Conservation (phyloP, 2,329 filamentous ascomycete species). For the Capronia americana region DNA sequence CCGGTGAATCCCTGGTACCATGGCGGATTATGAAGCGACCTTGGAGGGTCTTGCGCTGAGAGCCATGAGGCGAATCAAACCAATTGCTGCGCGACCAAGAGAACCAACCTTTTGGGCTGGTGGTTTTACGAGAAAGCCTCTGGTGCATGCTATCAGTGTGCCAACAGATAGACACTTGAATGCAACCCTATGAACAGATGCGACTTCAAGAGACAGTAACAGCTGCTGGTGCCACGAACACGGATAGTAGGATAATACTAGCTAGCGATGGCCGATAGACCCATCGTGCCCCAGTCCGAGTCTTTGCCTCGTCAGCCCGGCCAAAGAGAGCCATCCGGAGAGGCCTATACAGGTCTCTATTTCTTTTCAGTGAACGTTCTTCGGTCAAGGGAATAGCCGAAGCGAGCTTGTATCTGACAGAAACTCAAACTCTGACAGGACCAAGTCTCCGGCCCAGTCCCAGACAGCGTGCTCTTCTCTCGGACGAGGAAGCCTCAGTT, state of each 20-base stretch:
- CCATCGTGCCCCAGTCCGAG: conserved; percentile 5
- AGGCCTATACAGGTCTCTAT: background rate
- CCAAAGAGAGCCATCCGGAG: background rate
- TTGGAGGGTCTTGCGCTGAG: no score
- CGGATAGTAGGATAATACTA: background rate
- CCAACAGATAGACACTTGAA: conserved; percentile 8
- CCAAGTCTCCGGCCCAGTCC: conserved; percentile 10
- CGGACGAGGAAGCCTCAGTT: background rate
- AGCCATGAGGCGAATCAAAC: no score
- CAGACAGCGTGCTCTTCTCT: conserved; percentile 6
- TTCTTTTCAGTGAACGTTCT: conserved; percentile 4
- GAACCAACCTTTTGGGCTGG: background rate
- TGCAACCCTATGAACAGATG: conserved; percentile 1
- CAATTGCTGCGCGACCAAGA: no score
- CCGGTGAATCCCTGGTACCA: no score
- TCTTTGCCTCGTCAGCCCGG: conserved; percentile 1
- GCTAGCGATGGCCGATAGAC: background rate
- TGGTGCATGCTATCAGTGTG: conserved; percentile 1
- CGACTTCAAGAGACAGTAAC: background rate
- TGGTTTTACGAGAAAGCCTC: conserved; percentile 1
- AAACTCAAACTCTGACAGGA: conserved; percentile 16
- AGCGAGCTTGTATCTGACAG: conserved; percentile 11
- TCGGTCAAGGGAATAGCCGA: conserved; percentile 13
- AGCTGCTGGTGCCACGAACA: conserved; percentile 3
- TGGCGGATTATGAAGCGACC: no score